Conservation (phyloP, 768 basidiomycete species). For the Lactarius psammicola region DNA sequence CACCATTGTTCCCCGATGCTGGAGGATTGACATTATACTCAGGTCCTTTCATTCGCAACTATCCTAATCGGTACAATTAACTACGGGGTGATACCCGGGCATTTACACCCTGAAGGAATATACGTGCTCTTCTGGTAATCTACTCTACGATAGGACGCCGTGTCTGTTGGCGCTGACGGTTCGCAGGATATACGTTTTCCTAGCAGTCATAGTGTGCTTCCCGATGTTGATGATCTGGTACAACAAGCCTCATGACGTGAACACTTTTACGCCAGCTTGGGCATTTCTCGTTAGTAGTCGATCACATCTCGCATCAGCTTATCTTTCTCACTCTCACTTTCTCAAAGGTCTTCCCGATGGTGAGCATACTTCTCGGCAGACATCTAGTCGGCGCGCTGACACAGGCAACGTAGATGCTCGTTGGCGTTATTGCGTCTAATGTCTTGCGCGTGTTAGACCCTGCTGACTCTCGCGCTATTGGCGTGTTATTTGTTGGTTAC, state of each 20-base stretch:
- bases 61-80: slow-evolving; percentile 50
- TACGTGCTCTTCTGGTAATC: slow-evolving; percentile 46
- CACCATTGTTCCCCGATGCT: neutral
- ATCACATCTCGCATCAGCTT: neutral
- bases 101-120: slow-evolving; percentile 38
- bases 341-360: slow-evolving; percentile 39
- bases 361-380: slow-evolving; percentile 16
- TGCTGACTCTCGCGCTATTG: slow-evolving; percentile 39
- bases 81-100: slow-evolving; percentile 43
- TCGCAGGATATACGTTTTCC: slow-evolving; percentile 43
- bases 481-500: slow-evolving; percentile 45
- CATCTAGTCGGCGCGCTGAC: slow-evolving; percentile 10
- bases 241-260: slow-evolving; percentile 46
- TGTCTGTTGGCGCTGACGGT: neutral
- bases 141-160: neutral
- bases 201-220: slow-evolving; percentile 42
- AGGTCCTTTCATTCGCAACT: slow-evolving; percentile 52
- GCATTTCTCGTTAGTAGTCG: slow-evolving; percentile 39
- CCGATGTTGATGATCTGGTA: slow-evolving; percentile 53
- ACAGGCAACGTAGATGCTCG: slow-evolving; percentile 41
- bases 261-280: slow-evolving; percentile 40
- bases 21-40: neutral
- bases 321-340: slow-evolving; percentile 3
- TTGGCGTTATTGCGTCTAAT: slow-evolving; percentile 48
- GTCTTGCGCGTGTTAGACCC: slow-evolving; percentile 41